Base-by-base conservation (phyloP, 495 filamentous ascomycete genomes). In the Emericellopsis terricola region DNA sequence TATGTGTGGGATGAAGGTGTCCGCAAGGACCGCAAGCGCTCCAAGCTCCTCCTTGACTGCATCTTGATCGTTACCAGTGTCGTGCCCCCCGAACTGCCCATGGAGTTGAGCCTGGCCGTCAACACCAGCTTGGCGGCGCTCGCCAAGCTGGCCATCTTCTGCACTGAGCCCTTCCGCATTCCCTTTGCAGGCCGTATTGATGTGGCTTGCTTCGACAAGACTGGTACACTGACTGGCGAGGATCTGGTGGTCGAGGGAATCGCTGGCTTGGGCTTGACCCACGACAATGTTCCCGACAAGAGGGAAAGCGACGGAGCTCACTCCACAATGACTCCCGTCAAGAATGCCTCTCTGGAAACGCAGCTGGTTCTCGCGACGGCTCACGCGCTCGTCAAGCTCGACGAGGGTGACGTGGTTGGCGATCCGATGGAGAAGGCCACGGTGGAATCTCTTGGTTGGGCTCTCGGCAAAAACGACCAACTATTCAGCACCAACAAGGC, bases 371-470 rank as follows among this genome's bases (percentile, higher is more conserved):
- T 99, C 29, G 89, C 91, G 18, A 94, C 83, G 30, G 89, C 89
- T 8, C 89, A 99, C 50, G 89, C 89, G 13, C 60, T 99, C 21
- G 89, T 99, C 16, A 92, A 83, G 45, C 61, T 99, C 4, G 89
- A 99, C 43, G 89, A 99, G 50, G 91, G 89, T 14, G 89, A 99
- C 11, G 74, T 96, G 39, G 91, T 96, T 30, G 89, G 89, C 40
- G 89, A 99, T 50, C 89, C 89, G 11, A 99, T 99, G 89, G 89
- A 99, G 48, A 94, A 94, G 54, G 89, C 89, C 26, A 94, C 89
- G 8, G 60, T 99, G 14, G 62, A 63, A 8, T 81, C 85, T 37
- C 71, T 99, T 31, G 84, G 87, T 23, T 99, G 89, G 89, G 72
- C 68, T 28, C 62, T 99, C 18, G 84, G 86, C 19, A 77, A 73